These are phyloP conservation scores for Podospora tetraspora DNA, from an alignment of 495 filamentous ascomycete genomes.

Conservation along the genomic window DNA sequence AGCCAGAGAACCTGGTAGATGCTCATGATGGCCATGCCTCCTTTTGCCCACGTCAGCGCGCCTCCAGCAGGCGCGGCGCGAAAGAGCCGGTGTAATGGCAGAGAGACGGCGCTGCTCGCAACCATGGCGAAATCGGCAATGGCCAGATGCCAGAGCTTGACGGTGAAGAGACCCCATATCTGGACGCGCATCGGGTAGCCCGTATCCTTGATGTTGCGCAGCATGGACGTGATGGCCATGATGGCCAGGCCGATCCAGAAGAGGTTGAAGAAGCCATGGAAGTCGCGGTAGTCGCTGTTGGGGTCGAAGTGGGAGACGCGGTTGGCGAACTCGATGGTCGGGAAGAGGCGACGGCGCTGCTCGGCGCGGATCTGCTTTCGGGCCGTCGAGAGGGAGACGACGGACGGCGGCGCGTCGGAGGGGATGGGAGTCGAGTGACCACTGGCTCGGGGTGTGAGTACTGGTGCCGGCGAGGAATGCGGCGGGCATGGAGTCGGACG, in stretches of 20 bases:
- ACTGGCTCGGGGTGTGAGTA: conserved; percentile 40
- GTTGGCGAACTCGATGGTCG: conserved; percentile 90
- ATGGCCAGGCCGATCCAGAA: conserved; percentile 97
- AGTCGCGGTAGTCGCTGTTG: conserved; percentile 84
- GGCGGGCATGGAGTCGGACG: background rate
- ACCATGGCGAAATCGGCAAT: conserved; percentile 84
- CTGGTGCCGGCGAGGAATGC: background rate
- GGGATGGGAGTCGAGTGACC: conserved; percentile 86
- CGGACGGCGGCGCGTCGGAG: conserved; percentile 84
- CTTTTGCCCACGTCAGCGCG: conserved; percentile 64
- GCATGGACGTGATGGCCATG: conserved; percentile 88
- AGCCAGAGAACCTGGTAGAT: conserved; percentile 77
- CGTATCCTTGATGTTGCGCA: conserved; percentile 92
- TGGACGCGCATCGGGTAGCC: conserved; percentile 75
- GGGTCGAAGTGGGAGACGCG: conserved; percentile 96
- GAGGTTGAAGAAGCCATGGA: conserved; percentile 92
- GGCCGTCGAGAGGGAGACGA: conserved; percentile 74
- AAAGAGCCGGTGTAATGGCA: conserved; percentile 72
- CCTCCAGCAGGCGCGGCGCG: conserved; percentile 44
- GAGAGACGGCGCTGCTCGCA: conserved; percentile 58
- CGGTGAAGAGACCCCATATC: conserved; percentile 82
- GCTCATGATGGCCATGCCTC: conserved; percentile 77
- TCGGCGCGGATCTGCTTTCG: conserved; percentile 81
- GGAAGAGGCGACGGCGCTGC: conserved; percentile 78
- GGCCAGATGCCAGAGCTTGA: conserved; percentile 81